Base-by-base conservation (phyloP, 495 filamentous ascomycete species). In the Penicillium dipodomyicola region DNA sequence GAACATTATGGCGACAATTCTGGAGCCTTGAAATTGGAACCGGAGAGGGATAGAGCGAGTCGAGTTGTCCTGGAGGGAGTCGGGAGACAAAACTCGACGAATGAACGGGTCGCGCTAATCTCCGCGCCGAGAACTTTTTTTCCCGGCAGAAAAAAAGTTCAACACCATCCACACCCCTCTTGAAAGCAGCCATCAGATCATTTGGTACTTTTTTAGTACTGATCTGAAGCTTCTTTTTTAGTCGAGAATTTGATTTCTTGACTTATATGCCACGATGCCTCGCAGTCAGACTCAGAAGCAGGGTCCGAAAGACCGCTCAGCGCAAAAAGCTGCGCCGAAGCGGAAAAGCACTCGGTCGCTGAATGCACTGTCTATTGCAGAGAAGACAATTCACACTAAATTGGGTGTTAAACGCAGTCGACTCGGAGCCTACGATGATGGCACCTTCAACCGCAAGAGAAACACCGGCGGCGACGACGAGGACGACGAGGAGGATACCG, bases 281-380 rank as follows among this genome's bases (percentile, higher is more conserved):
- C 85, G 87, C 71, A 77, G 82, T 54, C 84, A 86, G 74, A 79
- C 87, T 22, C 67, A 74, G 50, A 56, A 63, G 61, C 68, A 71
- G 53, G 73, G 69, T 57, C 74, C 75, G 17, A 72, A 70, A 59
- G 69, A 89, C 72, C 80, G 79, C 54, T 61, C 77, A 29, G 61
- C 78, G 41, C 57, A 76, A 64, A 72, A 71, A 65, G 61, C 70
- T 56, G 64, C 68, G 14, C 69, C 68, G 54, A 85, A 80, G 60
- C 70, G 71, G 51, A 84, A 82, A 57, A 66, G 65, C 51, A 76
- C 79, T 46, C 87, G 86, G 49, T 84, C 83, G 6, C 79, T 95
- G 35, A 84, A 97, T 67, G 94, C 94, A 32, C 88, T 96, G 60
- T 79, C 93, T 39, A 89, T 94, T 64, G 94, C 94, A 35, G 83